phyloP scores from a whole-genome alignment of 768 basidiomycete genomes.

The Suillus discolor region DNA sequence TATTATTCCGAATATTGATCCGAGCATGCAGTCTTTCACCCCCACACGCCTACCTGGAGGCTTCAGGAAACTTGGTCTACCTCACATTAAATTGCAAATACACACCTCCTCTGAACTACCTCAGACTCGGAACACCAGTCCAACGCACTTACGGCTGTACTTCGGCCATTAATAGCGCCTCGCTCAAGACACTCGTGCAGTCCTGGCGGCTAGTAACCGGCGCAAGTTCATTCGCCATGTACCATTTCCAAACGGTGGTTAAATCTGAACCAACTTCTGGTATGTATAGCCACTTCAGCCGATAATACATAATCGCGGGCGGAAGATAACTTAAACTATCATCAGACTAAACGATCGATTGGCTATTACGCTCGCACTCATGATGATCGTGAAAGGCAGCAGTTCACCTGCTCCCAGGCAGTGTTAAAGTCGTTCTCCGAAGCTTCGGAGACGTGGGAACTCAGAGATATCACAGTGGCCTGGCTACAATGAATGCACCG shows the following conservation, averaged over 20 bases:
- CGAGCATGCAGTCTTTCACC: too few species aligned
- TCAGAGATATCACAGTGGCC: neutral
- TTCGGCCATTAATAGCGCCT: neutral
- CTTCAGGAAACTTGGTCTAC: too few species aligned
- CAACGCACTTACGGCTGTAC: neutral
- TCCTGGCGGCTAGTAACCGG: neutral
- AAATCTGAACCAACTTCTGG: neutral
- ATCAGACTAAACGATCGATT: neutral
- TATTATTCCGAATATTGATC: too few species aligned
- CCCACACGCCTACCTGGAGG: too few species aligned
- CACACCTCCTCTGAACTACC: too few species aligned
- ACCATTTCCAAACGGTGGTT: neutral
- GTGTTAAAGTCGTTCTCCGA: neutral
- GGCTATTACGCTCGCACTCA: neutral
- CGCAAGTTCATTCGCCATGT: neutral
- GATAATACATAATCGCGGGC: neutral
- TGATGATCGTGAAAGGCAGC: neutral
- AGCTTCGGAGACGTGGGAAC: neutral
- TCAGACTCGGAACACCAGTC: too few species aligned
- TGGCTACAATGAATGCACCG: neutral
- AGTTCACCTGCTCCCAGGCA: neutral
- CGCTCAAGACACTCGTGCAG: neutral
- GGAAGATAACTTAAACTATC: too few species aligned
- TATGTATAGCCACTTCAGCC: neutral
- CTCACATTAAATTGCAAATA: too few species aligned